These are phyloP conservation scores for Termitomyces sp. DNA, from an alignment of 768 basidiomycete genomes.

Conservation along the genomic window DNA sequence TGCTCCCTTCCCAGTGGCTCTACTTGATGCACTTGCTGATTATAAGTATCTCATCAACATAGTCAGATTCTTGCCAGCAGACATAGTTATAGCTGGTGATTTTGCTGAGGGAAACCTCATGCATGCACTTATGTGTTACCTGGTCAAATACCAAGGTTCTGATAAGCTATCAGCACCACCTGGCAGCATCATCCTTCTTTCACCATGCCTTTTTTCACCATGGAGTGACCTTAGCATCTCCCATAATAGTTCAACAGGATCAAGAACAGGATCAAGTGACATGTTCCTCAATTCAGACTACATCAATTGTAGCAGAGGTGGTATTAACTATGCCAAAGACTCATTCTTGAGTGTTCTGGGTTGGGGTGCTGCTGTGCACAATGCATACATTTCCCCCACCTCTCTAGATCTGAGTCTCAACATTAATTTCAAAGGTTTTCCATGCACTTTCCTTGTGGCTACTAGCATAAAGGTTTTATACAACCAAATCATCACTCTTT, in stretches of 20 bases:
- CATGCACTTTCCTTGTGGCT: slow-evolving; percentile 54
- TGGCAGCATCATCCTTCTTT: slow-evolving; percentile 47
- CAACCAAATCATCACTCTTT: slow-evolving; percentile 47
- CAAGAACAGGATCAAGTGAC: slow-evolving; percentile 34
- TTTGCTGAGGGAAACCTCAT: slow-evolving; percentile 78
- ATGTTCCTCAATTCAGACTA: slow-evolving; percentile 34
- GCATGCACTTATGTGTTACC: slow-evolving; percentile 48
- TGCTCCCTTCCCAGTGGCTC: slow-evolving; percentile 70
- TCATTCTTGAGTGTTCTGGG: slow-evolving; percentile 50
- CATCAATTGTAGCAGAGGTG: slow-evolving; percentile 17
- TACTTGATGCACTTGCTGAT: slow-evolving; percentile 71
- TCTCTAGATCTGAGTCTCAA: slow-evolving; percentile 33
- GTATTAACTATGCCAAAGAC: slow-evolving; percentile 26
- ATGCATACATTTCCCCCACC: slow-evolving; percentile 58
- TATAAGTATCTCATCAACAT: slow-evolving; percentile 65
- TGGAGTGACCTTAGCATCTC: slow-evolving; percentile 49
- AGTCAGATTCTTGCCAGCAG: slow-evolving; percentile 51
- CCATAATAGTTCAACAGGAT: slow-evolving; percentile 33
- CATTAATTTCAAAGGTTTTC: slow-evolving; percentile 52
- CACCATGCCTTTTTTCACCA: too few species aligned
- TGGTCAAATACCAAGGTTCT: slow-evolving; percentile 44
- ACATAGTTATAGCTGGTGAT: slow-evolving; percentile 71
- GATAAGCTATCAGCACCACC: slow-evolving; percentile 40
- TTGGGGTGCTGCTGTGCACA: slow-evolving; percentile 38
- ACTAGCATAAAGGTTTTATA: slow-evolving; percentile 57